Base-by-base conservation (phyloP, 805 yeast genomes). In the Myxozyma mucilagina region DNA sequence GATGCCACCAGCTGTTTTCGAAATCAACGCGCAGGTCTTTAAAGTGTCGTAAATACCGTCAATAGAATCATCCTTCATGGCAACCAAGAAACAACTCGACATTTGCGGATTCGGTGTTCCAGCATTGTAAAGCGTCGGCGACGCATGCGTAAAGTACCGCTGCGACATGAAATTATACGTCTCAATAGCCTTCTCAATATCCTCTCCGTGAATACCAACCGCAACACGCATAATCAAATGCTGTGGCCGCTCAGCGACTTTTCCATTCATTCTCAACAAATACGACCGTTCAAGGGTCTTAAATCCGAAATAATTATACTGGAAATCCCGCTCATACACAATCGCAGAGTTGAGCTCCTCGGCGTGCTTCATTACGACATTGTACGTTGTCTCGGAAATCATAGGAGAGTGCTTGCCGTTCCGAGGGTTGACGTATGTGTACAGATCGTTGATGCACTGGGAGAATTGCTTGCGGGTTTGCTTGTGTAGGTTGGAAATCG, bases 1-100 rank as follows among this genome's bases (percentile, higher is more conserved):
- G 65, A 93, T 85, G 60, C 99, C 99, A 64, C 99, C 99, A 10
- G 98, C 93, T 38, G 94, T 84, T 77, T 93, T 93, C 54, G 97
- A 90, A 53, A 93, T 92, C 70, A 90, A 78, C 11, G 99, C 97
- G 69, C 94, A 82, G 64, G 87, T 86, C 75, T 92, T 88, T 57
- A 93, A 80, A 13, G 98, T 90, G 63, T 89, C 89, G 72, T 89
- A 93, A 54, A 93, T 93, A 41, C 97, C 98, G 65, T 93, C 97
- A 63, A 93, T 90, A 3, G 97, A 92, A 75, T 93, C 99, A 50
- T 89, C 96, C 71, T 87, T 85, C 92, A 90, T 90, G 36, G 93
- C 93, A 47, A 93, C 80, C 53, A 93, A 78, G 80, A 92, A 93
- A 77, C 98, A 93, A 13, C 97, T 92, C 14, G 97, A 89, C 80